Conservation (phyloP, 1,139 yeast species). For the Candida tropicalis region DNA sequence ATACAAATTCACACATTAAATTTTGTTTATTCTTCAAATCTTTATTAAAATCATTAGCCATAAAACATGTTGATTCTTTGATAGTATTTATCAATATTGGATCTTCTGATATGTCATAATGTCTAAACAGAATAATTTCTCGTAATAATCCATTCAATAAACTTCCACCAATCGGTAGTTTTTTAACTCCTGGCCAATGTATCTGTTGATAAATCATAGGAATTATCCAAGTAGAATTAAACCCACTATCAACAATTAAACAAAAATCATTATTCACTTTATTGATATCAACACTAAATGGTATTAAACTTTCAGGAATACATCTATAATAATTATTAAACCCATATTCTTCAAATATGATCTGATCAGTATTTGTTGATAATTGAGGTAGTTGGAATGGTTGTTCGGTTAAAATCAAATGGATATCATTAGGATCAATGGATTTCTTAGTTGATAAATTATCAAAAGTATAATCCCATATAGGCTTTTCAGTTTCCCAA, state of each 20-base stretch:
- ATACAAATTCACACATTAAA: conserved; percentile 61
- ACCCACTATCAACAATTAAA: conserved; percentile 86
- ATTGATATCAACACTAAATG: conserved; percentile 50
- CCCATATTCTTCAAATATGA: conserved; percentile 92
- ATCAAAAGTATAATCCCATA: conserved; percentile 80
- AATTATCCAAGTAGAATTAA: conserved; percentile 81
- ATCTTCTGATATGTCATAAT: conserved; percentile 93
- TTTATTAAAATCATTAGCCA: conserved; percentile 56
- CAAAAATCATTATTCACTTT: conserved; percentile 56
- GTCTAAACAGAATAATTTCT: conserved; percentile 86
- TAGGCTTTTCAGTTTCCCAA: conserved; percentile 91
- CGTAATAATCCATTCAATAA: conserved; percentile 78
- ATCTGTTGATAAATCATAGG: conserved; percentile 84
- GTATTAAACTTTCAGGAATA: conserved; percentile 66
- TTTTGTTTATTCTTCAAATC: conserved; percentile 46
- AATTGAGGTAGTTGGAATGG: conserved; percentile 83
- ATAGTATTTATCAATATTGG: conserved; percentile 81
- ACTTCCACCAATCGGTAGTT: conserved; percentile 83
- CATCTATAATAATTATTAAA: conserved; percentile 67
- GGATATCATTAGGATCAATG: conserved; percentile 48
- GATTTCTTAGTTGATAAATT: conserved; percentile 31
- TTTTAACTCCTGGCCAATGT: conserved; percentile 75
- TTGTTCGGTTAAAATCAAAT: conserved; percentile 69
- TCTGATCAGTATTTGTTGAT: conserved; percentile 86
- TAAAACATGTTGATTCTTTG: conserved; percentile 78